Conservation (phyloP, 805 yeast genomes). For the Barnettozyma siamensis region DNA sequence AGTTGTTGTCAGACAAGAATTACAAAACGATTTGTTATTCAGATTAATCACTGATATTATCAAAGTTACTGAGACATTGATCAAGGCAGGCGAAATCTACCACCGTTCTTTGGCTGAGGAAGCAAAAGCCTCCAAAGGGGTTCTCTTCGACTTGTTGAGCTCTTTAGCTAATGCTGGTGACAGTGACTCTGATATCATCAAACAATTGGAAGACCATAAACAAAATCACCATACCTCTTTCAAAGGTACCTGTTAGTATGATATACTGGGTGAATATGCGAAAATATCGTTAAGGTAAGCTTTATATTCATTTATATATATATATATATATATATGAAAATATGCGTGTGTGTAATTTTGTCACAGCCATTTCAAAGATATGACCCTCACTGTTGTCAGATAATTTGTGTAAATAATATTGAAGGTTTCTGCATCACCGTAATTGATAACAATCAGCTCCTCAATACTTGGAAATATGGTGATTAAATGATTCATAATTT, state of each 20-base stretch:
- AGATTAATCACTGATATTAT: constrained; percentile 58
- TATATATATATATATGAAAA: too few relatives aligned
- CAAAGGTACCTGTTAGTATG: constrained; percentile 23
- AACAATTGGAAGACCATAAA: constrained; percentile 18
- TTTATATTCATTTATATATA: too few relatives aligned
- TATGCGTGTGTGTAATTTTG: too few relatives aligned
- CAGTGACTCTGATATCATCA: constrained; percentile 26
- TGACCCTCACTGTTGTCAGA: too few relatives aligned
- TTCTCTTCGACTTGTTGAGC: constrained; percentile 42
- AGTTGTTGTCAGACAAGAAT: constrained; percentile 72
- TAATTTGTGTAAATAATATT: too few relatives aligned
- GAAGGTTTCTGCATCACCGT: too few relatives aligned
- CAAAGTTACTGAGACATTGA: constrained; percentile 45
- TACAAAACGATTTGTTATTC: constrained; percentile 56
- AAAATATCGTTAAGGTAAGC: too few relatives aligned
- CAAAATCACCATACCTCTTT: constrained; percentile 23
- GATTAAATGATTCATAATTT: not conserved
- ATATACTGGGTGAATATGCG: too few relatives aligned
- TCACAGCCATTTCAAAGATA: too few relatives aligned
- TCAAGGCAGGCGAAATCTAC: constrained; percentile 37
- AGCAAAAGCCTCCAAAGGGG: constrained; percentile 24
- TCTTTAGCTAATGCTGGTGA: constrained; percentile 54
- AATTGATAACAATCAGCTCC: too few relatives aligned
- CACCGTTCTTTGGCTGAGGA: constrained; percentile 6
- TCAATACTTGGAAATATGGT: not conserved